A percentile compares a stretch with the other conserved stretches of the same genome.
phyloP scores from a whole-genome alignment of 2,329 filamentous ascomycete species.

The Chaetomium globosum region DNA sequence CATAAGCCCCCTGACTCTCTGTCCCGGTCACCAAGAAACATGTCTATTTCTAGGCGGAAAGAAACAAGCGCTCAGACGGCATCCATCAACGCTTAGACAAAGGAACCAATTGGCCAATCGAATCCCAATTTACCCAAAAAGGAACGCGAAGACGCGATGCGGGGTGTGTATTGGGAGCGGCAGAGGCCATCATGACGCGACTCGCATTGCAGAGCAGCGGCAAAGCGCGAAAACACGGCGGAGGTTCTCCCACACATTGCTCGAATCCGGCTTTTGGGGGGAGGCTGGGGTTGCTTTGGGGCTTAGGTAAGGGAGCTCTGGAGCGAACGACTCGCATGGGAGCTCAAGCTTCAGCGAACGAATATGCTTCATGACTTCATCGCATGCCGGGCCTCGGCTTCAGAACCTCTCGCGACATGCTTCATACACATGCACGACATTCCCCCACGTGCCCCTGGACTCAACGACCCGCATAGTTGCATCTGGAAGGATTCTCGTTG shows the following conservation, averaged over 20 bases:
- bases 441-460: neutral
- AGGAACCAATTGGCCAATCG: slow-evolving; percentile 29
- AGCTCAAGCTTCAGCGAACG: neutral
- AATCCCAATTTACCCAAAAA: slow-evolving; percentile 19
- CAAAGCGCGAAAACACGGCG: neutral
- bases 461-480: neutral
- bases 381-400: slow-evolving; percentile 10
- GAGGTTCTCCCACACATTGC: too few species aligned
- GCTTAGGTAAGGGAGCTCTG: neutral
- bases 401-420: neutral
- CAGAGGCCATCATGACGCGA: slow-evolving; percentile 20
- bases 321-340: neutral
- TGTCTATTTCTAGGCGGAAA: neutral
- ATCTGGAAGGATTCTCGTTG: slow-evolving; percentile 12
- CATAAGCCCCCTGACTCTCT: neutral
- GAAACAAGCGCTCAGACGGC: slow-evolving; percentile 25
- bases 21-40: neutral
- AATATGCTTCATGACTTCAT: slow-evolving; percentile 14
- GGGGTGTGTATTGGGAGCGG: slow-evolving; percentile 23
- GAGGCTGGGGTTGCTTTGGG: slow-evolving; percentile 24
- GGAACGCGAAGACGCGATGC: slow-evolving; percentile 33
- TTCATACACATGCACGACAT: slow-evolving; percentile 5
- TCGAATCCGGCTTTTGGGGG: slow-evolving; percentile 1
- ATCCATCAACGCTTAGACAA: neutral
- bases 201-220: slow-evolving; percentile 3